Evolutionary conservation across 306 rosid species (phyloP).

Genomic region (Quercus cerris): DNA sequence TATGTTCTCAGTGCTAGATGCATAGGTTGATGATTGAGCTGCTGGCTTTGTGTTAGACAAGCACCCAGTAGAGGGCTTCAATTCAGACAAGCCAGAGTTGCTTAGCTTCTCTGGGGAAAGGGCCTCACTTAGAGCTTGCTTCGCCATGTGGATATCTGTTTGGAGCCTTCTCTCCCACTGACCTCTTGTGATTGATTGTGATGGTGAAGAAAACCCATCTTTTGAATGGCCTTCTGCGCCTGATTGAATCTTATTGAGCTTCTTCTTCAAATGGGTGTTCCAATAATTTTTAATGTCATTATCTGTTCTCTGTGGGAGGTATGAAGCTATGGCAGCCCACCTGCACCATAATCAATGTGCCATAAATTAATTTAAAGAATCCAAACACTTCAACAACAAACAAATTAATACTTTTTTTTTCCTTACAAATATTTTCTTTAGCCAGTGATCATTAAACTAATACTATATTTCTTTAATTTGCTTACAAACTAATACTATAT

Average conservation of each 20-base stretch:
- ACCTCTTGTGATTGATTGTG: conserved; percentile 63
- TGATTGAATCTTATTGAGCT: conserved; percentile 51
- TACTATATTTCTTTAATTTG: too few relatives aligned
- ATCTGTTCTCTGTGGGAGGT: conserved; percentile 96
- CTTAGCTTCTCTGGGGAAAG: conserved; percentile 52
- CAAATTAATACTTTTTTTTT: not conserved
- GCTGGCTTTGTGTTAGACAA: not conserved
- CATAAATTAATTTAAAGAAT: conserved; percentile 12
- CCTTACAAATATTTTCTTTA: too few relatives aligned
- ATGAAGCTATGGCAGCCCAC: conserved; percentile 99
- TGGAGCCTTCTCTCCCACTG: conserved; percentile 98
- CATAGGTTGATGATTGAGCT: conserved; percentile 24
- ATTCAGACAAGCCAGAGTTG: conserved; percentile 5
- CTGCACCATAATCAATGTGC: conserved; percentile 40
- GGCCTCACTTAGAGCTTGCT: conserved; percentile 76
- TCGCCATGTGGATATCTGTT: conserved; percentile 76
- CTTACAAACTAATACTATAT: too few relatives aligned
- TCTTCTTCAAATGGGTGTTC: conserved; percentile 93
- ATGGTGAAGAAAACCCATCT: conserved; percentile 32
- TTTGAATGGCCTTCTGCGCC: conserved; percentile 18
- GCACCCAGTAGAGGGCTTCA: conserved; percentile 20
- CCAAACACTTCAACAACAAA: not conserved
- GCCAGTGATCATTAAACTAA: too few relatives aligned
- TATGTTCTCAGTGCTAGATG: conserved; percentile 58
- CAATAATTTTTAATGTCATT: conserved; percentile 94